Evolutionary conservation across 495 filamentous ascomycete species (phyloP), one percentile per base, ranked within the genome.

Genomic region (Trichoderma gamsii): DNA sequence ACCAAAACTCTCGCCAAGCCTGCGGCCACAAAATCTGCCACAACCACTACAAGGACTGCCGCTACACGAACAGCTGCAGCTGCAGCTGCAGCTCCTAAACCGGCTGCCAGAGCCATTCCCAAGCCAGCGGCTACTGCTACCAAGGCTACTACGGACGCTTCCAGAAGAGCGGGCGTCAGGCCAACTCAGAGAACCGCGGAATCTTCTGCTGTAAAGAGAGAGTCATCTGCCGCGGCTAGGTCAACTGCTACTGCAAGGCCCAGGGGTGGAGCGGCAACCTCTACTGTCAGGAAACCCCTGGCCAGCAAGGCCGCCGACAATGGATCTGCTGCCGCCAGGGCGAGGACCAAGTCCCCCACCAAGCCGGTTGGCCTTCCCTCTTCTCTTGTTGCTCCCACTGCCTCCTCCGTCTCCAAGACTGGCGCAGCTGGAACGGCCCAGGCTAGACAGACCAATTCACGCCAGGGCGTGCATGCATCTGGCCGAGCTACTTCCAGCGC

Each of bases 281-380:
- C 76, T 15, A 73, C 70, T 0, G 41, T 64, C 41, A 79, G 79
- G 71, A 80, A 74, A 52, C 76, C 80, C 49, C 70, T 74, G 2
- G 23, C 65, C 4, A 49, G 4, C 65, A 66, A 66, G 43, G 16
- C 25, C 15, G 41, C 41, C 5, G 23, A 66, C 7, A 76, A 75
- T 66, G 79, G 77, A n/a, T 81, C 51, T 21, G 21, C 56, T 32
- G 25, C 82, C 71, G 76, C 77, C 41, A 91, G 89, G 72, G 81
- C 87, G 25, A 84, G 82, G 71, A 75, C 85, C 18, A 89, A 84
- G 70, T 91, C 90, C 21, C 88, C 89, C 1, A 89, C 88, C 8
- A 83, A 82, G 64, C 84, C 89, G 18, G 78, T 85, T 71, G 86
- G 85, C 67, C 79, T 89, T 41, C 85, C 89, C 38, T 73, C 82